Conservation (phyloP, 768 basidiomycete species). For the Psilocybe sp. region DNA sequence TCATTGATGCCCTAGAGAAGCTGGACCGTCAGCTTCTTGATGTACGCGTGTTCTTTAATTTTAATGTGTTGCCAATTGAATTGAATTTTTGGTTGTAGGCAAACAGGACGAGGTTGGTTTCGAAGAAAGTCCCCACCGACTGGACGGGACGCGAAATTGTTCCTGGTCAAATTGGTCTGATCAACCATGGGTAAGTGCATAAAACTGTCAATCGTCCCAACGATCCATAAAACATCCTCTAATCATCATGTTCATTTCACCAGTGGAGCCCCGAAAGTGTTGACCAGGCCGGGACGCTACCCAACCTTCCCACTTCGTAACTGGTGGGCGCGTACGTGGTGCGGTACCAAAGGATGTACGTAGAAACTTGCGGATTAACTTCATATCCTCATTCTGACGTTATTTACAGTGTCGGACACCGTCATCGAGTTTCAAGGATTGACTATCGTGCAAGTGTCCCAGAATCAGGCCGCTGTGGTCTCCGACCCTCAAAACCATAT, state of each 20-base stretch:
- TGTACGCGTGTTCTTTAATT: constrained; percentile 28
- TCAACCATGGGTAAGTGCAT: constrained; percentile 58
- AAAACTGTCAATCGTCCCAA: not conserved
- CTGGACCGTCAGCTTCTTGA: constrained; percentile 60
- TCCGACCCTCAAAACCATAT: constrained; percentile 79
- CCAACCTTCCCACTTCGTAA: constrained; percentile 74
- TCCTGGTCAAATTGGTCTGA: constrained; percentile 71
- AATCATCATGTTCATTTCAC: not conserved
- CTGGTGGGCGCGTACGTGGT: constrained; percentile 82
- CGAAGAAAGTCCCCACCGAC: constrained; percentile 63
- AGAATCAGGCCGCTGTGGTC: constrained; percentile 76
- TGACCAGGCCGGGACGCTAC: constrained; percentile 75
- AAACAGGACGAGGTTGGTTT: constrained; percentile 56
- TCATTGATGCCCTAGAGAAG: constrained; percentile 66
- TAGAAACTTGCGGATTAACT: constrained; percentile 7
- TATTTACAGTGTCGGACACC: constrained; percentile 66
- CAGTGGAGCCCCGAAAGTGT: constrained; percentile 72
- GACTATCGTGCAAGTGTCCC: constrained; percentile 83
- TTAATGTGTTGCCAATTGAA: constrained; percentile 4
- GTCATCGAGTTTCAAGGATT: constrained; percentile 79
- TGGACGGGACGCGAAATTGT: constrained; percentile 73
- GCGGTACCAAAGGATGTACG: constrained; percentile 66
- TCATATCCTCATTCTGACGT: not conserved
- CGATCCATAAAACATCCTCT: not conserved
- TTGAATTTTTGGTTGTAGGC: constrained; percentile 34